A percentile compares a stretch with the other conserved stretches of the same genome.
phyloP scores from a whole-genome alignment of 2,329 filamentous ascomycete genomes.

The Trichoderma aggressivum region DNA sequence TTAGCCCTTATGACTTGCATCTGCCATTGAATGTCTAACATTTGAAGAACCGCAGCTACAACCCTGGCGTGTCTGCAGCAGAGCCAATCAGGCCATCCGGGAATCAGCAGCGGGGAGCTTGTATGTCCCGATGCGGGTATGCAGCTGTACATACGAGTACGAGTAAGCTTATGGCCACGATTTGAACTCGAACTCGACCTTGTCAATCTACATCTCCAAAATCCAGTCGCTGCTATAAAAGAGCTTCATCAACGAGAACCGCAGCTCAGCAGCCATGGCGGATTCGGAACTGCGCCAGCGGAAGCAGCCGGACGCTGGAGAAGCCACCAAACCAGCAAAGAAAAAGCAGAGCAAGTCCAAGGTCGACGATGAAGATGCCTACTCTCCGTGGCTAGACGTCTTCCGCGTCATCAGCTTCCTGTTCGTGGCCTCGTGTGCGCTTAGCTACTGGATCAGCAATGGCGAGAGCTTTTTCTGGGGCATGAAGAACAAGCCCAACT shows the following conservation, averaged over 20 bases:
- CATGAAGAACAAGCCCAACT: conserved; percentile 57
- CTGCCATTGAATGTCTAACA: background rate
- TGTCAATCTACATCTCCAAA: background rate
- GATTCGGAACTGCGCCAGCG: conserved; percentile 44
- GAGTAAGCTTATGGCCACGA: background rate
- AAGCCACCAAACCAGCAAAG: conserved; percentile 27
- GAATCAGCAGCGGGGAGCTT: conserved; percentile 6
- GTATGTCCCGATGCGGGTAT: background rate
- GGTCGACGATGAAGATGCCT: conserved; percentile 50
- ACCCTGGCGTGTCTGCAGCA: conserved; percentile 22
- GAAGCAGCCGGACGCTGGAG: conserved; percentile 34
- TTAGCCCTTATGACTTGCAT: background rate
- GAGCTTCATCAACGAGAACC: background rate
- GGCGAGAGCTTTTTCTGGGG: conserved; percentile 70
- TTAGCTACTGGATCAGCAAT: conserved; percentile 73
- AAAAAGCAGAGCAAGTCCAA: conserved; percentile 19
- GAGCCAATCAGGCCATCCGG: background rate
- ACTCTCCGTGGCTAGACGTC: conserved; percentile 58
- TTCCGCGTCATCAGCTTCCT: conserved; percentile 67
- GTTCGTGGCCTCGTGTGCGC: conserved; percentile 60
- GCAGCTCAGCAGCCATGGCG: conserved; percentile 30
- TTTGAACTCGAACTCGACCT: conserved; percentile 9
- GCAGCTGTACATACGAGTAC: background rate
- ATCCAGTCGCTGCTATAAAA: background rate
- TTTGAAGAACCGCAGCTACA: background rate